Conservation (phyloP, 1,284 basidiomycete species). For the Earliella scabrosa region DNA sequence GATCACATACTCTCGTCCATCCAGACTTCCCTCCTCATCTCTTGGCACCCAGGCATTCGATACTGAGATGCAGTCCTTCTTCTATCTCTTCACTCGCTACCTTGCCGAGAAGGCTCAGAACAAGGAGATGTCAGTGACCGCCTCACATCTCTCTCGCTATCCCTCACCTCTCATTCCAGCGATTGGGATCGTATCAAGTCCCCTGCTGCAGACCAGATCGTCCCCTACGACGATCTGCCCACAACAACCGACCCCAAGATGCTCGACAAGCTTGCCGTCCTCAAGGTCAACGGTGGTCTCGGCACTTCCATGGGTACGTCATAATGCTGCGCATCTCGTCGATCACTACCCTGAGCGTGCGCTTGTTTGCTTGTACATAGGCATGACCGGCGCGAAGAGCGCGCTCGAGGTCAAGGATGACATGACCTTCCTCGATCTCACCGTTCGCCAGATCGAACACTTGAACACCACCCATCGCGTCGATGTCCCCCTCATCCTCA, state of each 20-base stretch:
- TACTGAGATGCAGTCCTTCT: slow-evolving; percentile 98
- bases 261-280: slow-evolving; percentile 94
- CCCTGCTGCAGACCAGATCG: slow-evolving; percentile 91
- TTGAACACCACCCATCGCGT: slow-evolving; percentile 74
- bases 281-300: slow-evolving; percentile 99
- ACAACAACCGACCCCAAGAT: slow-evolving; percentile 62
- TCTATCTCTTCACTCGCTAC: slow-evolving; percentile 98
- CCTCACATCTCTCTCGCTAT: slow-evolving; percentile 6
- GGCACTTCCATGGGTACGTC: slow-evolving; percentile 92
- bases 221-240: slow-evolving; percentile 82
- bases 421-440: slow-evolving; percentile 99
- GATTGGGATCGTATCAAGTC: slow-evolving; percentile 99
- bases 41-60: slow-evolving; percentile 80
- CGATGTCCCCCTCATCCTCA: slow-evolving; percentile 97
- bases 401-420: slow-evolving; percentile 94
- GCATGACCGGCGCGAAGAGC: slow-evolving; percentile 93
- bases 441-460: slow-evolving; percentile 95
- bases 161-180: slow-evolving; percentile 45
- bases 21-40: slow-evolving; percentile 14
- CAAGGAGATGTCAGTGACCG: slow-evolving; percentile 82
- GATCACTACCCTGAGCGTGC: slow-evolving; percentile 5
- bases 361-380: too few relatives aligned
- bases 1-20: slow-evolving; percentile 3
- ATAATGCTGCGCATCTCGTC: background rate
- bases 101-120: slow-evolving; percentile 94